Evolutionary conservation across 331 rosid species (phyloP).

Genomic region (Pyrus hybrid): DNA sequence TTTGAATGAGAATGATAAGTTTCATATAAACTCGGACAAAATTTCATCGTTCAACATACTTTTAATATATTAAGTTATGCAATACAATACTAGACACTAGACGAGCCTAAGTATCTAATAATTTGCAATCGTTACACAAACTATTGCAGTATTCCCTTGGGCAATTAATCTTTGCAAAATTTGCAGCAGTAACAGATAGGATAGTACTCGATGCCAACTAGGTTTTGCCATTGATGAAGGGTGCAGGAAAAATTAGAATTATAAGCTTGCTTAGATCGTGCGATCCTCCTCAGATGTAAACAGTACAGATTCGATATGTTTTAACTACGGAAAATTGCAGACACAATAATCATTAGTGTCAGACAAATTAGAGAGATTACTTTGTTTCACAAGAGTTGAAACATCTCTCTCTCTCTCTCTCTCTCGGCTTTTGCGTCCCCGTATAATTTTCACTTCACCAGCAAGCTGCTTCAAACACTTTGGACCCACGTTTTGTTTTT

Average conservation of each 20-base stretch:
- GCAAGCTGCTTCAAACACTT: neutral
- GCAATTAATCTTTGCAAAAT: neutral
- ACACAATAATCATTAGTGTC: conserved; percentile 27
- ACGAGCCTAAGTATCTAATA: neutral
- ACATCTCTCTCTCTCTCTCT: neutral
- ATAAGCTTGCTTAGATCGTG: too few relatives aligned
- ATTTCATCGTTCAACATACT: too few relatives aligned
- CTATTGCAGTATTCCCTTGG: neutral
- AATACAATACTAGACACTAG: too few relatives aligned
- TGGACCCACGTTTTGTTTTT: neutral
- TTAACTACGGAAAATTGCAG: neutral
- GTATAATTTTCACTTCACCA: neutral
- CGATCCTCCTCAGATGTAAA: too few relatives aligned
- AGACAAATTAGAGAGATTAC: conserved; percentile 9
- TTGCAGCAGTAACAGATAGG: neutral
- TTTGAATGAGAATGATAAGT: too few relatives aligned
- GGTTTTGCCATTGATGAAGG: too few relatives aligned
- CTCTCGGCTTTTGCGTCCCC: conserved; percentile 24
- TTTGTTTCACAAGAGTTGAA: conserved; percentile 9
- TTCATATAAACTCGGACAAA: too few relatives aligned
- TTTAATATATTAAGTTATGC: too few relatives aligned
- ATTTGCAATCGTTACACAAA: neutral
- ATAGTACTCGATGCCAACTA: too few relatives aligned
- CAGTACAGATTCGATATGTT: neutral
- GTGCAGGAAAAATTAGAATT: too few relatives aligned